Evolutionary conservation across 1,284 basidiomycete genomes (phyloP), one percentile per base, ranked within the genome.

Genomic region (Ustilago loliicola): DNA sequence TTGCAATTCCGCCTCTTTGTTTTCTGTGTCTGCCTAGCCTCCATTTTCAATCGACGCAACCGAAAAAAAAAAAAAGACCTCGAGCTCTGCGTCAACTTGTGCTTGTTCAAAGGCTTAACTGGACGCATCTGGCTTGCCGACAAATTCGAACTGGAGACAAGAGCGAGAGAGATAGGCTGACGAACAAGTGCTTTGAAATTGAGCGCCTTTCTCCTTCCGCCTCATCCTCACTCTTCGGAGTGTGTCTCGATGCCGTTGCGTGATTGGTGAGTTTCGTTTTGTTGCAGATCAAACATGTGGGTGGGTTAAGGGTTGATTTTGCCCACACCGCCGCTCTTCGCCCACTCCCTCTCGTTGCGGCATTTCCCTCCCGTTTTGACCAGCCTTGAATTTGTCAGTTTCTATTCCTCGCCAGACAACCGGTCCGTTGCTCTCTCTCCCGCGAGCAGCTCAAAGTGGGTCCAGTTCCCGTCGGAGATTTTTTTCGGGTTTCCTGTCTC

Each of bases 241-340:
- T 29, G 25, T 10, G 36, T 38, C 27, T 25, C 27, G n/a, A 4
- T 45, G 48, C 45, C 23, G 23, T 57, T 64, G 32, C 62, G 54
- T 66, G 56, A 60, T 60, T 66, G 51, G 57, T 21, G 52, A 60
- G 42, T 32, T 57, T 65, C 40, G 32, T 17, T 23, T 53, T 56
- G 19, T 60, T 60, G 64, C 64, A 66, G 57, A 54, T 66, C n/a
- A 36, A 30, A 50, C 56, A 66, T 48, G 56, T 58, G 55, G 54
- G 62, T 66, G 64, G 64, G 64, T 66, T 51, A n/a, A 66, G 64
- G 64, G 64, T 66, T 66, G 64, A 27, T 19, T 27, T 50, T 19
- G 48, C 27, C 48, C 27, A 45, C 42, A 45, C 42, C 42, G 11
- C 40, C 36, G 30, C 45, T 32, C 58, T 25, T 55, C 34, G 32